A percentile compares a stretch with the other conserved stretches of the same genome.
Evolutionary conservation across 2,329 filamentous ascomycete species (phyloP).

Genomic region (Ceratocystis destructans): DNA sequence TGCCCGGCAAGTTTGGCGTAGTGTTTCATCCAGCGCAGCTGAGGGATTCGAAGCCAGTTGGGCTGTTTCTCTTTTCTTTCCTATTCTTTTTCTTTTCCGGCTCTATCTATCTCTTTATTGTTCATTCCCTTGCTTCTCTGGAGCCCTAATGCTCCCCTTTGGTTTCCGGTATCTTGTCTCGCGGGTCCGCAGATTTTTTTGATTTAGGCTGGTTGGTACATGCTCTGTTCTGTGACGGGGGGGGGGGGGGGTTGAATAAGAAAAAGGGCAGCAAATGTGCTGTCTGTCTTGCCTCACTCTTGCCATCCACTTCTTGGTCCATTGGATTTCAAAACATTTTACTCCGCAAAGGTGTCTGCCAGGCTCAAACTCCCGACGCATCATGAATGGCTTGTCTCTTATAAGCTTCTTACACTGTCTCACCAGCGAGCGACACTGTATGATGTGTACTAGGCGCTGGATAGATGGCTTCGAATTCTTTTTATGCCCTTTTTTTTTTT

Average conservation of each 20-base stretch:
- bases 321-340: neutral
- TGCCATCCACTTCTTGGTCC: neutral
- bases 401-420: constrained; percentile 1
- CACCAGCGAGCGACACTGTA: neutral
- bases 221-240: neutral
- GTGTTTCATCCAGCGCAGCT: neutral
- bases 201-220: neutral
- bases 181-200: neutral
- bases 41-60: neutral
- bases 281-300: neutral
- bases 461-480: neutral
- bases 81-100: neutral
- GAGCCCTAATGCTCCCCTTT: neutral
- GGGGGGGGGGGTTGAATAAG: neutral
- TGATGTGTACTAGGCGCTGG: neutral
- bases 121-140: neutral
- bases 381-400: neutral
- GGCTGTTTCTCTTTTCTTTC: neutral
- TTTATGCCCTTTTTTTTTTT: neutral
- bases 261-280: no score
- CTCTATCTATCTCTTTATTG: neutral
- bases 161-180: neutral
- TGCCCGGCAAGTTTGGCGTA: neutral
- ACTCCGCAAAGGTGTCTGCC: neutral
- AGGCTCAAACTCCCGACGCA: constrained; percentile 1